Evolutionary conservation across 768 basidiomycete genomes (phyloP), one percentile per base, ranked within the genome.

Genomic region (Phylloporus arenicola): DNA sequence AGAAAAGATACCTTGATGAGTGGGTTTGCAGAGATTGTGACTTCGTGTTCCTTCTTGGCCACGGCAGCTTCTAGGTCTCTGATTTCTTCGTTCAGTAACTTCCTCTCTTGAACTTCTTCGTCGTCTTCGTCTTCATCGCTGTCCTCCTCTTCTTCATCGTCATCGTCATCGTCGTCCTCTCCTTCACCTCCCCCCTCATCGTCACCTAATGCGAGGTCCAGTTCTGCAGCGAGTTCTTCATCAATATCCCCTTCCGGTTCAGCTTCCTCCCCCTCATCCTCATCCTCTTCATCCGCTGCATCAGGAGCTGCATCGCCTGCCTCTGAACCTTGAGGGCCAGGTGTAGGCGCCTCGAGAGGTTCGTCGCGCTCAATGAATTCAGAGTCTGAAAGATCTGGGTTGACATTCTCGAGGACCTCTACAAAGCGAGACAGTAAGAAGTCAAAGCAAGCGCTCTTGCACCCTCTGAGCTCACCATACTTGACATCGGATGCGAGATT

Each of bases 401-500:
- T 92, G 43, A 92, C 88, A 61, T 92, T 89, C 33, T 95, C 92
- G 37, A 93, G 78, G 11, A 92, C 78, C 46, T 90, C 91, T 92
- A 55, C 6, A 41, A 54, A 27, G 25, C 14, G 14, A n/a, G 10
- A 48, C 48, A 45, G 42, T 51, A 17, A 50, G 51, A 29, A 19
- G 14, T 17, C 11, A 20, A 20, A 17, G 17, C 8, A 5, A 29
- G 20, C n/a, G n/a, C 22, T 5, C n/a, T 20, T 1, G 19, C 13
- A 30, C n/a, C 13, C 22, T 9, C n/a, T 16, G 13, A 30, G 54
- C 76, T 35, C 62, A 84, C 91, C 88, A 56, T 84, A 92, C 72
- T 85, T 82, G 48, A 90, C 84, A 51, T 89, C 80, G 1, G 76
- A 64, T 3, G 92, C 89, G 35, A 82, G 63, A 2, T 83, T 77